Evolutionary conservation across 108 stramenopile genomes (phyloP).

Genomic region (Fistulifera solaris): DNA sequence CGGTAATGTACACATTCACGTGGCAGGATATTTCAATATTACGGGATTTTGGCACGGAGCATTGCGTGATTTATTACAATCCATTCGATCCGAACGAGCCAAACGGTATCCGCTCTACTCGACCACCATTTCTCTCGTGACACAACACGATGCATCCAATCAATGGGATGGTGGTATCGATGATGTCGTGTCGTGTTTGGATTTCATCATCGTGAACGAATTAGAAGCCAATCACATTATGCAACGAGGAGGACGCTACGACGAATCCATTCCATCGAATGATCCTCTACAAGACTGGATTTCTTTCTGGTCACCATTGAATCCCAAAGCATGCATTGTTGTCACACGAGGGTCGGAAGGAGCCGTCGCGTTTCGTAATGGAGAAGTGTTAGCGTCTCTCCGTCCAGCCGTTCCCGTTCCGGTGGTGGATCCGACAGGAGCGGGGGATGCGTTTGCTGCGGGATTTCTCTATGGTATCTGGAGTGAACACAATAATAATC

Average conservation of each 20-base stretch:
- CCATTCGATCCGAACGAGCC: conserved; percentile 4
- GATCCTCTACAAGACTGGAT: conserved; percentile 2
- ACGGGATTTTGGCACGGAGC: conserved; percentile 47
- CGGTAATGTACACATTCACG: conserved; percentile 37
- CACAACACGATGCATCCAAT: conserved; percentile 67
- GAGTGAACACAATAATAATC: conserved; percentile 11
- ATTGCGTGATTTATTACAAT: conserved; percentile 27
- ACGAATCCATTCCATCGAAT: background rate
- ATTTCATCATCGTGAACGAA: conserved; percentile 68
- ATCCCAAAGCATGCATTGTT: conserved; percentile 34
- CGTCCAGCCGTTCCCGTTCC: conserved; percentile 17
- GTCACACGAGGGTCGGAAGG: conserved; percentile 55
- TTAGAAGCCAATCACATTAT: conserved; percentile 46
- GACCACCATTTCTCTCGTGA: conserved; percentile 43
- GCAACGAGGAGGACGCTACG: conserved; percentile 2
- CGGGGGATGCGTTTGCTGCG: conserved; percentile 74
- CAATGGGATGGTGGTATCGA: conserved; percentile 64
- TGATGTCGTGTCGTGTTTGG: conserved; percentile 40
- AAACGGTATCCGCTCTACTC: conserved; percentile 3
- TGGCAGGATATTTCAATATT: conserved; percentile 72
- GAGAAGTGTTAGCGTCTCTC: conserved; percentile 21
- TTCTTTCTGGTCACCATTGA: conserved; percentile 3
- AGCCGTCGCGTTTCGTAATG: conserved; percentile 37
- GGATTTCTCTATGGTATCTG: conserved; percentile 67
- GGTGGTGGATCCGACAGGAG: conserved; percentile 65